Conservation (phyloP, 805 yeast species). For the Diddensiella transvaalensis region DNA sequence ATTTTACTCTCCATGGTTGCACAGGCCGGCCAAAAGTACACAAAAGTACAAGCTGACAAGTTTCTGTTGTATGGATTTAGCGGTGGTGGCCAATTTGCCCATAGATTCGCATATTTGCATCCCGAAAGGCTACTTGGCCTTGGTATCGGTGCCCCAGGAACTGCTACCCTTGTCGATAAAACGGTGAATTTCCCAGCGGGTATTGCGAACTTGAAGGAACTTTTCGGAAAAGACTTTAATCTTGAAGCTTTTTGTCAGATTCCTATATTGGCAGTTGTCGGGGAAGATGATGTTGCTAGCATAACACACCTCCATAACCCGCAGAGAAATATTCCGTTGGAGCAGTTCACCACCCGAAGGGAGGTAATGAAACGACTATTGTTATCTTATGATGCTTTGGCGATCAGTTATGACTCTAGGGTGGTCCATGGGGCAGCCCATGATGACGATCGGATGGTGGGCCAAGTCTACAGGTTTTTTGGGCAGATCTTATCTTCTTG, state of each 20-base stretch:
- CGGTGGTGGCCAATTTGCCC: constrained; percentile 17
- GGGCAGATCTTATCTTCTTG: not conserved
- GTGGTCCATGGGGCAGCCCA: constrained; percentile 6
- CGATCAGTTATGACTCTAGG: not conserved
- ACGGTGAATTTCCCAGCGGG: constrained; percentile 5
- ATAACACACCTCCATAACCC: constrained; percentile 1
- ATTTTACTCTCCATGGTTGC: constrained; percentile 10
- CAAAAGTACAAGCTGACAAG: constrained; percentile 4
- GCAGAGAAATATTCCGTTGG: constrained; percentile 3
- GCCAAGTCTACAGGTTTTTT: constrained; percentile 7
- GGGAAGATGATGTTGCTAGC: constrained; percentile 2
- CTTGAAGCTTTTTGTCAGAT: not conserved
- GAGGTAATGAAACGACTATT: constrained; percentile 4
- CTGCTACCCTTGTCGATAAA: constrained; percentile 9
- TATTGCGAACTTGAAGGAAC: not conserved
- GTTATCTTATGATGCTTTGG: not conserved
- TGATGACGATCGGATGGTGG: constrained; percentile 10
- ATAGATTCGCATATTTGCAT: constrained; percentile 14
- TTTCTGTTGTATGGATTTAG: constrained; percentile 13
- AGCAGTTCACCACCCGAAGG: constrained; percentile 3
- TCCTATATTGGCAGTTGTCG: constrained; percentile 8
- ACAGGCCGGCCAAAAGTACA: constrained; percentile 4
- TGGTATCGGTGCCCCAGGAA: constrained; percentile 18
- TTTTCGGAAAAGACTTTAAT: constrained; percentile 2
- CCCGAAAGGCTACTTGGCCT: constrained; percentile 11